Evolutionary conservation across 176 grass and related monocot genomes (phyloP), one percentile per base, ranked within the genome.

Genomic region (Tillandsia leiboldiana): DNA sequence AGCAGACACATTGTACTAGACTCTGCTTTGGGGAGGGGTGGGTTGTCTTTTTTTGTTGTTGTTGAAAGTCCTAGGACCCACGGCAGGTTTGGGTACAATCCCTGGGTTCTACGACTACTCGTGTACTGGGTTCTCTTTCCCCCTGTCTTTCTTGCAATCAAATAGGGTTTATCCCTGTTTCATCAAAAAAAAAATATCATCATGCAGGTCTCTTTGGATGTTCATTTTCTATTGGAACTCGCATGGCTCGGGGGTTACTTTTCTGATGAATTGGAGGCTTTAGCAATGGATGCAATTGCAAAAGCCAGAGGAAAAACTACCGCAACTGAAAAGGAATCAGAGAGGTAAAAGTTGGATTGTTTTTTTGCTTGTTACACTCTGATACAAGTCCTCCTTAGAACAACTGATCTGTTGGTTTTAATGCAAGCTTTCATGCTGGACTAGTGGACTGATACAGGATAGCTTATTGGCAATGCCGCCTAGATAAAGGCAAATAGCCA

Each of bases 151-250:
- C 20, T 20, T 20, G 20, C 20, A 20, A 20, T 20, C 20, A 20
- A 20, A 20, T 20, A 20, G 20, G 20, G 20, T 20, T 20, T 20
- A 20, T 0, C 20, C 20, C 20, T 20, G 20, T 20, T 20, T 20
- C 20, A 20, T 20, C 20, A 20, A 20, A 20, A 20, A n/a, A n/a
- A n/a, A n/a, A n/a, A n/a, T n/a, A n/a, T n/a, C n/a, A n/a, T n/a
- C n/a, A 2, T 15, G 47, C 79, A 85, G 83, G 65, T 83, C 78
- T 75, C 72, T 72, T 59, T 86, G 42, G 83, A 86, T 57, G 59
- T 87, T 54, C 68, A 87, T 87, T 91, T 90, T 63, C 71, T 91
- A 0, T 12, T 83, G n/a, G 73, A 91, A 70, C 15, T 86, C 27
- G 83, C 78, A 50, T 20, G 15, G 17, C 18, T 83, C 29, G 63